Evolutionary conservation across 2,329 filamentous ascomycete species (phyloP).

Genomic region (Onygena corvina): DNA sequence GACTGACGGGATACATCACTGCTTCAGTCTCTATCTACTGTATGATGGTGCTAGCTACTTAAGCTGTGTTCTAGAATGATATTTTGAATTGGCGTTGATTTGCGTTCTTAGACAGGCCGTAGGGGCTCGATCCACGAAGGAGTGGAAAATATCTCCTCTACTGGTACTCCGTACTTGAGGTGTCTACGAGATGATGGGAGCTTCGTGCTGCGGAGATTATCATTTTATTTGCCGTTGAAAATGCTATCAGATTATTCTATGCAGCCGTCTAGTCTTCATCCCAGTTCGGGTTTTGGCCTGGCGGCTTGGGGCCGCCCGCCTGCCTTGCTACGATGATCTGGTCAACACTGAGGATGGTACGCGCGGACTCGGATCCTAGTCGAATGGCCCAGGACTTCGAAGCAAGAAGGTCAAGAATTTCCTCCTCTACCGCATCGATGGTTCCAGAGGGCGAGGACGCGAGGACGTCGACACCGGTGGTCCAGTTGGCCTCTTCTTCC

Average conservation of each 20-base stretch:
- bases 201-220: conserved; percentile 1
- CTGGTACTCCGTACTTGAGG: too few relatives aligned
- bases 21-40: too few relatives aligned
- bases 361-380: conserved; percentile 84
- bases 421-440: conserved; percentile 72
- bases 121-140: too few relatives aligned
- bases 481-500: conserved; percentile 68
- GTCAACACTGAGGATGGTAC: conserved; percentile 90
- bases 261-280: conserved; percentile 47
- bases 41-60: too few relatives aligned
- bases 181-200: too few relatives aligned
- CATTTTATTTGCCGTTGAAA: neutral
- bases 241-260: neutral
- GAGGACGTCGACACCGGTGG: conserved; percentile 89
- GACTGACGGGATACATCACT: too few relatives aligned
- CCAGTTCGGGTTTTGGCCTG: conserved; percentile 77
- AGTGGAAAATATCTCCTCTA: too few relatives aligned
- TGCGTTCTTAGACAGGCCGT: too few relatives aligned
- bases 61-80: too few relatives aligned
- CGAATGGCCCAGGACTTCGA: conserved; percentile 96
- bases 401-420: conserved; percentile 83
- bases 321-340: conserved; percentile 98
- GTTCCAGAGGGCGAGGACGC: conserved; percentile 69
- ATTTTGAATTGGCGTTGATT: too few relatives aligned
- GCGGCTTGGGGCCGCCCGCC: conserved; percentile 93